Percentiles rank a stretch among this genome's conserved stretches.
Evolutionary conservation across 768 basidiomycete genomes (phyloP).

Genomic region (Amanita polypyramis): DNA sequence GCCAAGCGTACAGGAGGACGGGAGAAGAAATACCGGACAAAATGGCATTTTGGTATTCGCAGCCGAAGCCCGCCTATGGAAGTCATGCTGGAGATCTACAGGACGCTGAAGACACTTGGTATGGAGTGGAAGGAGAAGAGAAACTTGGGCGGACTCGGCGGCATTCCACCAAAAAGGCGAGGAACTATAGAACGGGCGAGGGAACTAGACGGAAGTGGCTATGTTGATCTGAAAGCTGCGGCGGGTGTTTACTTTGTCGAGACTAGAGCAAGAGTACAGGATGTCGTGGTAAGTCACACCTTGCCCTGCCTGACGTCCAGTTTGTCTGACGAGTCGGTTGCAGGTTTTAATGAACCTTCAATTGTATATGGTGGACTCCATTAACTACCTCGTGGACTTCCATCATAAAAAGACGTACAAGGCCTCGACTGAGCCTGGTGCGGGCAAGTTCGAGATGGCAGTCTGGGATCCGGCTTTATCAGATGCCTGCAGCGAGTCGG

Average conservation of each 20-base stretch:
- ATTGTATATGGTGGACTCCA: constrained; percentile 90
- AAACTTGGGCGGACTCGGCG: constrained; percentile 63
- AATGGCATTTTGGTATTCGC: constrained; percentile 98
- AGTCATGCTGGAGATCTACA: constrained; percentile 97
- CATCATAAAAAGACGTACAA: constrained; percentile 93
- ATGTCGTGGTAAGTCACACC: constrained; percentile 68
- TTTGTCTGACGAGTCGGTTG: not conserved
- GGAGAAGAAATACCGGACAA: constrained; percentile 68
- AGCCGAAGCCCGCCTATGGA: constrained; percentile 95
- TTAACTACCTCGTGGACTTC: constrained; percentile 97
- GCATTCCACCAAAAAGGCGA: constrained; percentile 26
- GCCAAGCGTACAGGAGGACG: constrained; percentile 35
- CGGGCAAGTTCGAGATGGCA: constrained; percentile 64
- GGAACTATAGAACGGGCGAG: constrained; percentile 47
- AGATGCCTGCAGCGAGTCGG: constrained; percentile 45
- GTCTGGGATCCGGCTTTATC: constrained; percentile 35
- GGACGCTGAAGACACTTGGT: constrained; percentile 77
- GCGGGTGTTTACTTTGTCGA: constrained; percentile 86
- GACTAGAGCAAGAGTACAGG: constrained; percentile 80
- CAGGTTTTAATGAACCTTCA: constrained; percentile 97
- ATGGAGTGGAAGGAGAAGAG: constrained; percentile 98
- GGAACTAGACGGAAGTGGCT: constrained; percentile 48
- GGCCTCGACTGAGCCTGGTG: constrained; percentile 56
- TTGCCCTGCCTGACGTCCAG: not conserved
- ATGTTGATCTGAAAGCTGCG: constrained; percentile 60